Base-by-base conservation (phyloP, 2,329 filamentous ascomycete genomes). In the Intubia oerlemansii region DNA sequence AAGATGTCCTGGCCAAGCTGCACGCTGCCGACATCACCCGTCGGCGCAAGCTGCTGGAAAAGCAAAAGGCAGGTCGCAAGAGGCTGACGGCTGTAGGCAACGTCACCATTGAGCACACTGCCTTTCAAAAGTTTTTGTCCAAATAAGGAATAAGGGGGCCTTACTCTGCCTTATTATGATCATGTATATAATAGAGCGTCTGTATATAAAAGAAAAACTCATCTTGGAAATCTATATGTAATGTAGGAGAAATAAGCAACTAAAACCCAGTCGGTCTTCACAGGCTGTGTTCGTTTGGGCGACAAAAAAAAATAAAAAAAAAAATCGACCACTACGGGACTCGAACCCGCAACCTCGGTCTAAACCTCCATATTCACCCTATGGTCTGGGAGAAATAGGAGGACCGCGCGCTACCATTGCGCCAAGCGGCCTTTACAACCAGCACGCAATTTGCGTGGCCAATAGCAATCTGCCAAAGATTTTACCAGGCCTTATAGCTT, bases 31-130 rank as follows among this genome's bases (percentile, higher is more conserved):
- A 98, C 52, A 66, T 91, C 11, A 69, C 70, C 4, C 59, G 88
- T 33, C 65, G 84, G 21, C 66, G 71, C 43, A 98, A 98, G 51
- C 51, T 98, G 38, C 52, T 98, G 9, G 85, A 95, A 54, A 92
- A 85, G 59, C 88, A 98, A 51, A 98, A 98, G 54, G 84, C 84
- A 39, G 88, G 88, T 0, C 64, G 82, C 32, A 93, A 92, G 65
- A 77, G 75, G 50, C 52, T 98, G 34, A 68, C 80, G 34, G 66
- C 75, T 1, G 73, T 84, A 5, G 79, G 88, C 0, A 92, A 91
- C 45, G 84, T 98, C 1, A 65, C 82, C n/a, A 95, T 98, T 48
- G 84, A 95, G 36, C 82, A 93, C 42, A 77, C 81, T 40, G 82
- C 84, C 4, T 98, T 95, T 47, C 88, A 98, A 50, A 79, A 71